These are phyloP conservation scores for Eimeria acervulina DNA, from an alignment of 169 alveolate species.

Conservation along the genomic window DNA sequence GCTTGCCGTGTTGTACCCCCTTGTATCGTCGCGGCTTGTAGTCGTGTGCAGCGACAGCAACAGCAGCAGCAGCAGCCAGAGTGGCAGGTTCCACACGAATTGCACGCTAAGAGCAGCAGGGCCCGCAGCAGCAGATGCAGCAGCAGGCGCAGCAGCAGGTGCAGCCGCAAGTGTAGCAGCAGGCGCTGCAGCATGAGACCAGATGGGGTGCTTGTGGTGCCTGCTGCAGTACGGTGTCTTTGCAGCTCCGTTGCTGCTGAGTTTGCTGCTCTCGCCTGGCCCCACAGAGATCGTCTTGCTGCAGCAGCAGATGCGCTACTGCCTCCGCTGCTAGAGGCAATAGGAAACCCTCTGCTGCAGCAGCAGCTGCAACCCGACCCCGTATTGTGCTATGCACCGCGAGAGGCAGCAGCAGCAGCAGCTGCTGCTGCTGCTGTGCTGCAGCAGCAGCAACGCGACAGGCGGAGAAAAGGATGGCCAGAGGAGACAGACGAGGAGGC, in stretches of 20 bases:
- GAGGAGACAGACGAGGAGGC: conserved; percentile 49
- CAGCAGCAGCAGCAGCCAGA: not conserved
- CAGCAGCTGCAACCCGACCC: conserved; percentile 15
- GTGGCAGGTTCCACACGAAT: not conserved
- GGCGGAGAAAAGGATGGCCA: conserved; percentile 30
- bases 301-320: conserved; percentile 44
- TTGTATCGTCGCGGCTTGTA: not conserved
- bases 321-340: conserved; percentile 38
- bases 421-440: conserved; percentile 40
- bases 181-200: conserved; percentile 25
- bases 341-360: conserved; percentile 54
- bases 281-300: conserved; percentile 18
- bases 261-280: conserved; percentile 69
- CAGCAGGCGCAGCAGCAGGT: conserved; percentile 5
- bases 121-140: conserved; percentile 13
- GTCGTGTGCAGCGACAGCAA: not conserved
- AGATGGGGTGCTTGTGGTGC: not conserved
- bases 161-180: not conserved
- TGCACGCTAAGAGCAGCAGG: not conserved
- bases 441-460: conserved; percentile 26
- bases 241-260: conserved; percentile 67
- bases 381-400: not conserved
- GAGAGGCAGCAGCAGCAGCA: conserved; percentile 32
- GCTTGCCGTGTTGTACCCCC: not conserved
- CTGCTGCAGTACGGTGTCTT: conserved; percentile 45